Evolutionary conservation across 306 rosid genomes (phyloP), one percentile per base, ranked within the genome.

Genomic region (Lagenaria siceraria): DNA sequence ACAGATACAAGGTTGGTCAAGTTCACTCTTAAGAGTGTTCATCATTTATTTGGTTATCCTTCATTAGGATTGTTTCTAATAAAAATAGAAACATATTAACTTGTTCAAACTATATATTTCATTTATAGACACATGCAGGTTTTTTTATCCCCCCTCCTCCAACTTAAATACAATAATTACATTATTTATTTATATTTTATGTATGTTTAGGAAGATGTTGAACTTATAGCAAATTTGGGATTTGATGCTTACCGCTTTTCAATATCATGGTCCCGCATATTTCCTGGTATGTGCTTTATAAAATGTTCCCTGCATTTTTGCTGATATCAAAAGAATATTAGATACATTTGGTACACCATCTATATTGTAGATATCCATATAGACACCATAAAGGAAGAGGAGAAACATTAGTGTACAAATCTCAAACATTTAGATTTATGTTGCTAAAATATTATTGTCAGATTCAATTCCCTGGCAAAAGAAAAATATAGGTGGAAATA

Each of bases 201-300:
- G 59, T 68, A 51, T 83, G 19, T 79, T 81, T 90, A 92, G 98
- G 98, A 92, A 84, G 98, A 94, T 83, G 77, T 90, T 85, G 95
- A 94, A 83, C 90, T 91, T 56, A 90, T 91, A 61, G 88, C 96
- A 83, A 86, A 90, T 81, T 80, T 94, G 88, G 98, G 98, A 82
- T 90, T 94, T 82, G 86, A 78, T 1, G 94, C 93, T 78, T 90
- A 94, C 72, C 91, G 98, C 82, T 91, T 94, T 86, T 94, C 96
- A 61, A 88, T 91, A 78, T 92, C 97, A 53, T 94, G 97, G 98
- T 92, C 98, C 63, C 97, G 97, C 24, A 87, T 91, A 80, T 94
- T 88, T 81, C 96, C 97, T 31, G 98, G 94, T 93, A 89, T 59
- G 88, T 80, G 79, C 80, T 78, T 25, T 29, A 52, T 52, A 27